Conservation (phyloP, 108 stramenopile species). For the Fragilariopsis cylindrus region DNA sequence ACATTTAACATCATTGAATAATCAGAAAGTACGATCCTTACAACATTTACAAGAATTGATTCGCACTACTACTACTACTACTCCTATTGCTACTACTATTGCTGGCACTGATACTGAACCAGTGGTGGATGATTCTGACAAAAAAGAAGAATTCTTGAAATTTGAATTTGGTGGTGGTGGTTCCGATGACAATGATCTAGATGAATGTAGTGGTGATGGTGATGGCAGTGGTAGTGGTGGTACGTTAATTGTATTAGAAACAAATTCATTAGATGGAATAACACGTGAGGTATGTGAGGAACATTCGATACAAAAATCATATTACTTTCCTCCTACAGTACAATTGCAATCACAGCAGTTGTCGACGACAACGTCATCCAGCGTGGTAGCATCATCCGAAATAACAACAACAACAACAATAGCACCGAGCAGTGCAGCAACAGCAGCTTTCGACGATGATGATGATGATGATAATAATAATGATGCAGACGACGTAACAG, state of each 20-base stretch:
- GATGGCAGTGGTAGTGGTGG: not conserved
- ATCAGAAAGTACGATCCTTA: slow-evolving; percentile 26
- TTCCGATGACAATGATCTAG: not conserved
- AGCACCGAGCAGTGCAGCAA: too few species aligned
- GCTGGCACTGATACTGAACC: not conserved
- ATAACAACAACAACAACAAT: too few species aligned
- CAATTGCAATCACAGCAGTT: too few species aligned
- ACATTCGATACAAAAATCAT: slow-evolving; percentile 47
- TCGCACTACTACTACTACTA: too few species aligned
- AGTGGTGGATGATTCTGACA: not conserved
- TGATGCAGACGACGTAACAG: too few species aligned
- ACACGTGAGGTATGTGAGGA: slow-evolving; percentile 50
- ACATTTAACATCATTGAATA: slow-evolving; percentile 49
- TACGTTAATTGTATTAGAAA: slow-evolving; percentile 44
- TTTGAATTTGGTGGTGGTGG: slow-evolving; percentile 52
- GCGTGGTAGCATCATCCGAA: too few species aligned
- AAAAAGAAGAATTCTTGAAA: slow-evolving; percentile 39
- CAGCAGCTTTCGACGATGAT: too few species aligned
- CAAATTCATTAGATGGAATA: slow-evolving; percentile 31
- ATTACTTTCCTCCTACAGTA: slow-evolving; percentile 3
- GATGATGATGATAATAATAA: too few species aligned
- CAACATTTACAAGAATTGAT: slow-evolving; percentile 50
- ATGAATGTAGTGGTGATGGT: too few species aligned
- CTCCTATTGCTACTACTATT: too few species aligned
- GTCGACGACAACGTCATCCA: too few species aligned